A percentile compares a stretch with the other conserved stretches of the same genome.
Evolutionary conservation across 2,329 filamentous ascomycete species (phyloP).

Genomic region (Zymoseptoria tritici): DNA sequence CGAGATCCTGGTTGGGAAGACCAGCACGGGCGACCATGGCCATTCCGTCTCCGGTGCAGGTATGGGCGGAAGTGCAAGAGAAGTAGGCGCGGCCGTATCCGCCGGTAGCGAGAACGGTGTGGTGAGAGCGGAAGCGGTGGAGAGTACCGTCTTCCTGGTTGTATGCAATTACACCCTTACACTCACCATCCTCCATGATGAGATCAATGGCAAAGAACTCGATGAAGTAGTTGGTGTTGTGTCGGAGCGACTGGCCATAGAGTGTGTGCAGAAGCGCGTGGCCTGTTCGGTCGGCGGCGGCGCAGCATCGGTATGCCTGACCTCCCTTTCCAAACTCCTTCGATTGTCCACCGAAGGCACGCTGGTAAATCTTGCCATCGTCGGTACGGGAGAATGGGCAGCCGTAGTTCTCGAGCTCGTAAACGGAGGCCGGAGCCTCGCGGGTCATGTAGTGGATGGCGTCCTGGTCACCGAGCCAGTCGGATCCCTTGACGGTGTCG

Average conservation of each 20-base stretch:
- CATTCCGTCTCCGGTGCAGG: constrained; percentile 98
- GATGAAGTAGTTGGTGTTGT: constrained; percentile 99
- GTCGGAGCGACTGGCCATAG: constrained; percentile 90
- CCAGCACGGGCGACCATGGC: constrained; percentile 98
- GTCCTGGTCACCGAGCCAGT: constrained; percentile 96
- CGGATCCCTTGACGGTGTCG: constrained; percentile 94
- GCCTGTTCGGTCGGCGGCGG: constrained; percentile 91
- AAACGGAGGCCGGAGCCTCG: constrained; percentile 83
- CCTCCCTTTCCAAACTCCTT: constrained; percentile 93
- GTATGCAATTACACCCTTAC: constrained; percentile 92
- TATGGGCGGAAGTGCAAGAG: constrained; percentile 95
- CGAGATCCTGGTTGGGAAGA: constrained; percentile 96
- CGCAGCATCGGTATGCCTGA: constrained; percentile 95
- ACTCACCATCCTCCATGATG: constrained; percentile 95
- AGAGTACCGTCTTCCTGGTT: constrained; percentile 98
- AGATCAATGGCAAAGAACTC: constrained; percentile 96
- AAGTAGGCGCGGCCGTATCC: constrained; percentile 98
- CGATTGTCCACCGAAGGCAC: constrained; percentile 96
- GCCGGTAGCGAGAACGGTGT: constrained; percentile 94
- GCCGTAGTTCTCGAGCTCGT: constrained; percentile 94
- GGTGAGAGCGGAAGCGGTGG: constrained; percentile 91
- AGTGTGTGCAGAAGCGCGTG: constrained; percentile 97
- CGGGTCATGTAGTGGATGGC: constrained; percentile 98
- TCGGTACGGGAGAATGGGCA: constrained; percentile 96
- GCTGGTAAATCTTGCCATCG: constrained; percentile 96